phyloP scores from a whole-genome alignment of 2,329 filamentous ascomycete genomes.

The Fusarium sp. region DNA sequence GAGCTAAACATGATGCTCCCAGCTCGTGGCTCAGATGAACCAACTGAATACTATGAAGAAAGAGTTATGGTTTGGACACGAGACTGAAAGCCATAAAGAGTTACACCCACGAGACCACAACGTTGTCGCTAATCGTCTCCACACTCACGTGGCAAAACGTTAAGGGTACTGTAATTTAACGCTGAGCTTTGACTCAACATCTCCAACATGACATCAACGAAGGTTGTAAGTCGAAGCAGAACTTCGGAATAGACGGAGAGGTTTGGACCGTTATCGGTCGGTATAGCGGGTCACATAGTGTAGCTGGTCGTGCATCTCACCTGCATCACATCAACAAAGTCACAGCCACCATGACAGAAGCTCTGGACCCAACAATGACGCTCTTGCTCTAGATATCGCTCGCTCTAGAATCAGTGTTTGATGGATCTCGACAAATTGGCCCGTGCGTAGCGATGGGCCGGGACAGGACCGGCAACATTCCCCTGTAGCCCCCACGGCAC shows the following conservation, averaged over 20 bases:
- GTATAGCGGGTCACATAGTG: not conserved
- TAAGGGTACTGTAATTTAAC: not conserved
- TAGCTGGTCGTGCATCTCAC: not conserved
- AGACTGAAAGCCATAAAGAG: not conserved
- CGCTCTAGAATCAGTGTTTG: conserved; percentile 11
- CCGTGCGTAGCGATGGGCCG: conserved; percentile 37
- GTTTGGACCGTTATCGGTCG: not conserved
- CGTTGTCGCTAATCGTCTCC: conserved; percentile 32
- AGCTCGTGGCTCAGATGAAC: conserved; percentile 39
- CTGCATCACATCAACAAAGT: conserved; percentile 2
- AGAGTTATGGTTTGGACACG: conserved; percentile 47
- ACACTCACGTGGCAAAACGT: conserved; percentile 39
- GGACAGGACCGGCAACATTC: conserved; percentile 23
- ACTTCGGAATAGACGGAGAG: not conserved
- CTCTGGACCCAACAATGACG: conserved; percentile 34
- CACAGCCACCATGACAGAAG: conserved; percentile 8
- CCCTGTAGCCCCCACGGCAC: conserved; percentile 37
- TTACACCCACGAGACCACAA: conserved; percentile 5
- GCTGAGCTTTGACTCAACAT: conserved; percentile 5
- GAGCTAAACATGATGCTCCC: conserved; percentile 51
- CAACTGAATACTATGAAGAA: conserved; percentile 48
- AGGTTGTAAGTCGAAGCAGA: conserved; percentile 23
- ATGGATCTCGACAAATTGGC: conserved; percentile 30
- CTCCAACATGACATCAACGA: conserved; percentile 12
- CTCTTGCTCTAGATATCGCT: conserved; percentile 21